phyloP scores from a whole-genome alignment of 352 stramenopile species.

The Phytophthora litchii region DNA sequence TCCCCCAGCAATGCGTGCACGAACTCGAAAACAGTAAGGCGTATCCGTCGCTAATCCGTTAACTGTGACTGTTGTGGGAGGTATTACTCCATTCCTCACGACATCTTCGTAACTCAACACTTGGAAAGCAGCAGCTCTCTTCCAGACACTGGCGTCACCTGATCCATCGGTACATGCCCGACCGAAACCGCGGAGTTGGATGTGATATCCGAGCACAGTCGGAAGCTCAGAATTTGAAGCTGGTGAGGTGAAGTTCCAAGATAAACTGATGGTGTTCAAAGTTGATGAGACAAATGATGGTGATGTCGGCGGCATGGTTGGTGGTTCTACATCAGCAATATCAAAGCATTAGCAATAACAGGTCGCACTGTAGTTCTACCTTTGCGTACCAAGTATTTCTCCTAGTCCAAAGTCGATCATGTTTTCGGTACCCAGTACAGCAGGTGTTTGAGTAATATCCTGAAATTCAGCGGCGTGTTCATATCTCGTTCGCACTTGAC shows the following conservation, averaged over 20 bases:
- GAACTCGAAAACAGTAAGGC: conserved; percentile 65
- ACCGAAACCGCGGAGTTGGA: conserved; percentile 55
- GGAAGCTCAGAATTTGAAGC: conserved; percentile 37
- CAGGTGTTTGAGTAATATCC: conserved; percentile 61
- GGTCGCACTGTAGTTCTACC: not conserved
- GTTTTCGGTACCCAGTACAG: conserved; percentile 34
- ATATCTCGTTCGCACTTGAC: conserved; percentile 65
- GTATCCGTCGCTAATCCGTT: conserved; percentile 50
- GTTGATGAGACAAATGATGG: conserved; percentile 46
- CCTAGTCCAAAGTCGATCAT: conserved; percentile 51
- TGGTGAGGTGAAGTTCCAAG: conserved; percentile 34
- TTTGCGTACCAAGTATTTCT: conserved; percentile 38
- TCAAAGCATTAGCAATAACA: not conserved
- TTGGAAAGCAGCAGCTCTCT: conserved; percentile 56
- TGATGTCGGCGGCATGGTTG: conserved; percentile 32
- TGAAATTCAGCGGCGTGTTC: conserved; percentile 60
- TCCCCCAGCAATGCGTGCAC: conserved; percentile 58
- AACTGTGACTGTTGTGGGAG: conserved; percentile 39
- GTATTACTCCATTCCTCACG: conserved; percentile 28
- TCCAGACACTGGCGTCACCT: conserved; percentile 45
- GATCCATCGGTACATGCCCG: conserved; percentile 38
- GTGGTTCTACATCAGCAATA: conserved; percentile 32
- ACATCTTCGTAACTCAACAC: conserved; percentile 60
- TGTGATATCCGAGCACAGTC: conserved; percentile 63
- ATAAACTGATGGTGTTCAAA: conserved; percentile 52